Conservation (phyloP, 768 basidiomycete species). For the Suillus paluster region DNA sequence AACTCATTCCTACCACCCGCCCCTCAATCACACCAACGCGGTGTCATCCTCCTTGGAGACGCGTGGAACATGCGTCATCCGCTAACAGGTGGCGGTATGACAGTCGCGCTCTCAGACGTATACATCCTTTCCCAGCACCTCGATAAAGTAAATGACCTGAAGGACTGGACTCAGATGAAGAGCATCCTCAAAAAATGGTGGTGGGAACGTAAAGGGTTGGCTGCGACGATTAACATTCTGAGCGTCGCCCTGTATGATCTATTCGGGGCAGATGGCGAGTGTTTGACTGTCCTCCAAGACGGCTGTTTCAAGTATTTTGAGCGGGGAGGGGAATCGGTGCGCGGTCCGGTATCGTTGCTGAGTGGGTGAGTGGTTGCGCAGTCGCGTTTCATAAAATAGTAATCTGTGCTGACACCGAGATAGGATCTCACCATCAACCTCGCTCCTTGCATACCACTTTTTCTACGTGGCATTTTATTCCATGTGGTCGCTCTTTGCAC, state of each 20-base stretch:
- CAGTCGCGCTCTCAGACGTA: constrained; percentile 88
- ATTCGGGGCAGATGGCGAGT: constrained; percentile 90
- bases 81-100: constrained; percentile 97
- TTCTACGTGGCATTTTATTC: constrained; percentile 94
- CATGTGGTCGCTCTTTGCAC: constrained; percentile 90
- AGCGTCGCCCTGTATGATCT: constrained; percentile 93
- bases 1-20: constrained; percentile 90
- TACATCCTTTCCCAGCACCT: constrained; percentile 72
- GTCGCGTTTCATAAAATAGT: neutral
- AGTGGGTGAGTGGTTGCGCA: constrained; percentile 64
- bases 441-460: constrained; percentile 86
- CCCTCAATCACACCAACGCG: constrained; percentile 68
- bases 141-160: constrained; percentile 42
- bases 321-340: constrained; percentile 83
- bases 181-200: constrained; percentile 74
- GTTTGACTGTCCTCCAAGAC: constrained; percentile 65
- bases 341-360: constrained; percentile 87
- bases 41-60: constrained; percentile 87
- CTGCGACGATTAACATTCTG: constrained; percentile 89
- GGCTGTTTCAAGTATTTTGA: constrained; percentile 99
- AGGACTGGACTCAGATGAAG: constrained; percentile 57
- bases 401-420: neutral
- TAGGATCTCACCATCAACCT: constrained; percentile 79
- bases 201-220: constrained; percentile 82
- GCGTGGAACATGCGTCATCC: constrained; percentile 99